A percentile compares a stretch with the other conserved stretches of the same genome.
These are phyloP conservation scores for Tubosaeta sp. DNA, from an alignment of 768 basidiomycete species.

Conservation along the genomic window DNA sequence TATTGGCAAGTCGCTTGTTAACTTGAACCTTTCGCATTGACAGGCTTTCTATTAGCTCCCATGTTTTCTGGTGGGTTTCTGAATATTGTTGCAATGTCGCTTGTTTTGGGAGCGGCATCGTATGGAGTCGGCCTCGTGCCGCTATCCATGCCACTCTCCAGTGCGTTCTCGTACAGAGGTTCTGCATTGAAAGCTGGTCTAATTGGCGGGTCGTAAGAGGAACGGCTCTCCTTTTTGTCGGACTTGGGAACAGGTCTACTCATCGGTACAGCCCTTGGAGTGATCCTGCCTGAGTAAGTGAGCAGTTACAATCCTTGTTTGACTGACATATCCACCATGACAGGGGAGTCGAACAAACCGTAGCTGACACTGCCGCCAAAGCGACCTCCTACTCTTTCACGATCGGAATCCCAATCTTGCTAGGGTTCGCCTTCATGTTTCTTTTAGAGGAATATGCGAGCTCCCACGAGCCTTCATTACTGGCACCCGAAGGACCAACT, in stretches of 20 bases:
- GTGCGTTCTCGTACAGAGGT: slow-evolving; percentile 33
- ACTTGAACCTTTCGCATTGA: neutral
- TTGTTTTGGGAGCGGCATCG: slow-evolving; percentile 55
- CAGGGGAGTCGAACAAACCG: slow-evolving; percentile 71
- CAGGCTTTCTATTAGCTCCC: neutral
- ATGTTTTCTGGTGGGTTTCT: slow-evolving; percentile 25
- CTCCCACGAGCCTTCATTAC: slow-evolving; percentile 41
- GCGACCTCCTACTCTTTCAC: slow-evolving; percentile 43
- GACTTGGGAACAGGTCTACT: slow-evolving; percentile 79
- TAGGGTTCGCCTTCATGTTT: slow-evolving; percentile 57
- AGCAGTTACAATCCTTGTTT: neutral
- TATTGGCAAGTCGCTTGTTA: too few species aligned
- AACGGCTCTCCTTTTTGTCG: slow-evolving; percentile 43
- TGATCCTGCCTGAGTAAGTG: slow-evolving; percentile 91
- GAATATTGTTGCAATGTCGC: slow-evolving; percentile 44
- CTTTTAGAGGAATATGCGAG: slow-evolving; percentile 61
- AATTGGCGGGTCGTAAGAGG: slow-evolving; percentile 37
- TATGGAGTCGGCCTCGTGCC: slow-evolving; percentile 75
- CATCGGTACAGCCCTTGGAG: slow-evolving; percentile 83
- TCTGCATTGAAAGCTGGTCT: neutral
- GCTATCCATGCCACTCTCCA: slow-evolving; percentile 66
- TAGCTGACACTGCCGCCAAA: slow-evolving; percentile 31
- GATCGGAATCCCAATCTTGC: slow-evolving; percentile 60
- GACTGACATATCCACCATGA: neutral
- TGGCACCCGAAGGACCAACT: slow-evolving; percentile 19